Evolutionary conservation across 108 stramenopile species (phyloP).

Genomic region (Nitzschia palea): DNA sequence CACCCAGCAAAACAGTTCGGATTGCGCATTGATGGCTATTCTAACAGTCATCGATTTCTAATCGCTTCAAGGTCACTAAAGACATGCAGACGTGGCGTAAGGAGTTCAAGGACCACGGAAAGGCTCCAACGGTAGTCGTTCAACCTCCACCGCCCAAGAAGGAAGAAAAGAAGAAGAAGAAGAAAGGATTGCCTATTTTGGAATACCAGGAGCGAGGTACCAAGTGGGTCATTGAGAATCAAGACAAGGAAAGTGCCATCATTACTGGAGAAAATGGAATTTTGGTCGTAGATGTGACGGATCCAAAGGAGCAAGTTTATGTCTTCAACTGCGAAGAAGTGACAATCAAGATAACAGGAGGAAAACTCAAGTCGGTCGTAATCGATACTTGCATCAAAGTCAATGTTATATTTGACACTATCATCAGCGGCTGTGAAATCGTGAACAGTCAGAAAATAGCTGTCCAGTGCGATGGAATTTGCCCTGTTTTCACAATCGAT

Average conservation of each 20-base stretch:
- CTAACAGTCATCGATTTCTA: background rate
- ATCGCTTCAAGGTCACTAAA: constrained; percentile 72
- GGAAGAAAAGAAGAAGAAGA: constrained; percentile 48
- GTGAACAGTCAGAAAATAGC: constrained; percentile 94
- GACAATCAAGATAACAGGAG: constrained; percentile 87
- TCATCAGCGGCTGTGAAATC: constrained; percentile 88
- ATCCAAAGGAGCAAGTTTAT: constrained; percentile 90
- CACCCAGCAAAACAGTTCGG: too few relatives aligned
- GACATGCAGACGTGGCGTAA: constrained; percentile 96
- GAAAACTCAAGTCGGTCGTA: constrained; percentile 89
- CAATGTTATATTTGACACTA: constrained; percentile 85
- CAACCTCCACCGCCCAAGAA: constrained; percentile 14
- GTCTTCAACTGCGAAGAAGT: constrained; percentile 88
- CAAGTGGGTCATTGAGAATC: constrained; percentile 96
- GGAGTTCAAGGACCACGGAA: constrained; percentile 82
- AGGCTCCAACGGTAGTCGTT: constrained; percentile 8
- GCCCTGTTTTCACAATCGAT: constrained; percentile 94
- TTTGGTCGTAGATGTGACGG: constrained; percentile 76
- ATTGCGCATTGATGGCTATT: too few relatives aligned
- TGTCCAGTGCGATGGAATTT: constrained; percentile 80
- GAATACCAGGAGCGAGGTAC: constrained; percentile 86
- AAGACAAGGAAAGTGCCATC: constrained; percentile 67
- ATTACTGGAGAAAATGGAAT: constrained; percentile 49
- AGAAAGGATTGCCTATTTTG: constrained; percentile 78
- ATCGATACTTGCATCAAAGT: constrained; percentile 86